phyloP scores from a whole-genome alignment of 2,329 filamentous ascomycete genomes.

The Ophioceras dolichostomum region DNA sequence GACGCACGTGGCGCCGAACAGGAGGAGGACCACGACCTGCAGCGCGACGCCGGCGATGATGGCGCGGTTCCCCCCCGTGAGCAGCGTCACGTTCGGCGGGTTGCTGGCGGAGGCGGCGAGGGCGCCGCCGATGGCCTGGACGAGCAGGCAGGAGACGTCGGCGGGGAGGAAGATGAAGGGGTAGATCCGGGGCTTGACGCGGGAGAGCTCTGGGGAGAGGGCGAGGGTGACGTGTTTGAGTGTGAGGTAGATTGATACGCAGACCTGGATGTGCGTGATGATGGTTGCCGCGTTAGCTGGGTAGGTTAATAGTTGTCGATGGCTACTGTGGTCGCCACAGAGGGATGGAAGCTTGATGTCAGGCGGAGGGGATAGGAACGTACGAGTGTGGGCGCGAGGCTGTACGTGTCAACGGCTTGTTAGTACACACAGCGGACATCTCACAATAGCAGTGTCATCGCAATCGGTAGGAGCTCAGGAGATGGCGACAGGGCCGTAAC shows the following conservation, averaged over 20 bases:
- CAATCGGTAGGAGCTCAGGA: too few species aligned
- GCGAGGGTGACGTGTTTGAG: constrained; percentile 45
- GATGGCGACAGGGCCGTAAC: too few species aligned
- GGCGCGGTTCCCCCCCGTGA: constrained; percentile 32
- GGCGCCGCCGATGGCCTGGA: constrained; percentile 46
- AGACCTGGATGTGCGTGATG: constrained; percentile 49
- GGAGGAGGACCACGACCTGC: constrained; percentile 35
- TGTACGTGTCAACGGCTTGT: too few species aligned
- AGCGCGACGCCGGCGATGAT: constrained; percentile 43
- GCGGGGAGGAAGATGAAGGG: constrained; percentile 46
- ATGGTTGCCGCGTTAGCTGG: too few species aligned
- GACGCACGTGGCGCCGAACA: constrained; percentile 28
- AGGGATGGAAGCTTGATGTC: too few species aligned
- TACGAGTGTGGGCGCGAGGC: too few species aligned
- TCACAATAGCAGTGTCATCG: too few species aligned
- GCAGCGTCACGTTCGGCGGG: constrained; percentile 21
- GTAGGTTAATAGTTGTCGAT: too few species aligned
- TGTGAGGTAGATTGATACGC: constrained; percentile 51
- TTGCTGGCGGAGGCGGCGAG: constrained; percentile 36
- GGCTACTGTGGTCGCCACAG: too few species aligned
- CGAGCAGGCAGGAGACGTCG: constrained; percentile 43
- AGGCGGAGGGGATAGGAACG: too few species aligned
- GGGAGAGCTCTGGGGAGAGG: constrained; percentile 35
- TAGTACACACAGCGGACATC: too few species aligned
- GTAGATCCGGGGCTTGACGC: constrained; percentile 36